Percentiles rank a stretch among this genome's conserved stretches.
These are phyloP conservation scores for Fennellomyces sp. DNA, from an alignment of 371 early-diverging fungal species.

Conservation along the genomic window DNA sequence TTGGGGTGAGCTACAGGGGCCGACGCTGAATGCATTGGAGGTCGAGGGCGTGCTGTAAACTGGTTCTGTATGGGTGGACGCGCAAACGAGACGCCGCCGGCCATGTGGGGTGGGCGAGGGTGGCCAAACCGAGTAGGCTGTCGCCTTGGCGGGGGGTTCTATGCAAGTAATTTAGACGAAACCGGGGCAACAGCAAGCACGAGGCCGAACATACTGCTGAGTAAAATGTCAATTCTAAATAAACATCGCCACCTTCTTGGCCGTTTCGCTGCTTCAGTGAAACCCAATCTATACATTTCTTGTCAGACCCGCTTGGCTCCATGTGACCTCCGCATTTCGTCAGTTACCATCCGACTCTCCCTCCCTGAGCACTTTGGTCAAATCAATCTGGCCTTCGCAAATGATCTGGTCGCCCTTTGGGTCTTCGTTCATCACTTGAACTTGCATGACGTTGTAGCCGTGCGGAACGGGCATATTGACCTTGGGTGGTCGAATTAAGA, in stretches of 20 bases:
- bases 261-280: slow-evolving; percentile 50
- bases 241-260: slow-evolving; percentile 55
- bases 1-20: slow-evolving; percentile 1
- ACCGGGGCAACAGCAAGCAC: too few relatives aligned
- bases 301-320: neutral
- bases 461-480: slow-evolving; percentile 47
- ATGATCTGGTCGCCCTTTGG: slow-evolving; percentile 15
- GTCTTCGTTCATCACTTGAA: slow-evolving; percentile 39
- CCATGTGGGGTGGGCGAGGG: slow-evolving; percentile 19
- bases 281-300: slow-evolving; percentile 49
- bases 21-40: slow-evolving; percentile 12
- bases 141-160: slow-evolving; percentile 45
- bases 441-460: slow-evolving; percentile 32
- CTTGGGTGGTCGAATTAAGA: slow-evolving; percentile 12
- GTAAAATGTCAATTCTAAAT: slow-evolving; percentile 63
- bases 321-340: neutral
- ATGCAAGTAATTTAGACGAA: slow-evolving; percentile 9
- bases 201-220: slow-evolving; percentile 46
- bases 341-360: slow-evolving; percentile 70
- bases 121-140: slow-evolving; percentile 39
- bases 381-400: slow-evolving; percentile 61
- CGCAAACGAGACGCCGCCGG: slow-evolving; percentile 17
- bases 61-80: slow-evolving; percentile 16
- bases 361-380: slow-evolving; percentile 57
- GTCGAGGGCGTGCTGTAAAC: slow-evolving; percentile 10